These are phyloP conservation scores for Phaeosphaeriaceae sp. DNA, from an alignment of 2,329 filamentous ascomycete genomes.

Conservation along the genomic window DNA sequence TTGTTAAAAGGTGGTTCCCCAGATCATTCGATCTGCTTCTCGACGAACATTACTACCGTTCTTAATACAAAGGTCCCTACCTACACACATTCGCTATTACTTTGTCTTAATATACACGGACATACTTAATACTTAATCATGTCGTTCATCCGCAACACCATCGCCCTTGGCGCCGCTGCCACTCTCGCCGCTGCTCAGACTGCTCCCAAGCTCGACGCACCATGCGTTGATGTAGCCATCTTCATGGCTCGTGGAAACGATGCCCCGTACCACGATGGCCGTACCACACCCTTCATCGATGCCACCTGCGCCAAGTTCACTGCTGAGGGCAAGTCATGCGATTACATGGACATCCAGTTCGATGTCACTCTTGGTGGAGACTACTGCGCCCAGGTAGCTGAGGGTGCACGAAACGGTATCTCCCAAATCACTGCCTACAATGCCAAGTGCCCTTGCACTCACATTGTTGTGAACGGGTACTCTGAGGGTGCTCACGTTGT, in stretches of 20 bases:
- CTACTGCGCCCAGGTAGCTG: slow-evolving; percentile 26
- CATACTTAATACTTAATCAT: slow-evolving; percentile 3
- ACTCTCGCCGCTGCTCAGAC: slow-evolving; percentile 16
- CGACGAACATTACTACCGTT: slow-evolving; percentile 1
- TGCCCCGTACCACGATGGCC: slow-evolving; percentile 29
- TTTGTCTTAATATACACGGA: not conserved
- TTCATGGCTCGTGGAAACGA: slow-evolving; percentile 34
- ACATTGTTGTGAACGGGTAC: slow-evolving; percentile 67
- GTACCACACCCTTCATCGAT: slow-evolving; percentile 27
- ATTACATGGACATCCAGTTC: slow-evolving; percentile 31
- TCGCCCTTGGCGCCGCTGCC: slow-evolving; percentile 4
- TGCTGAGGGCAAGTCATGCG: slow-evolving; percentile 29
- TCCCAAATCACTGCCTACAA: slow-evolving; percentile 62
- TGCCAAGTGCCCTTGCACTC: slow-evolving; percentile 60
- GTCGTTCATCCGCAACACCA: slow-evolving; percentile 4
- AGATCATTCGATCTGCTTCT: not conserved
- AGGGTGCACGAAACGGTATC: slow-evolving; percentile 28
- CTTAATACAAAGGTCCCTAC: not conserved
- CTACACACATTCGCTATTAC: not conserved
- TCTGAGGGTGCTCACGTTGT: slow-evolving; percentile 67
- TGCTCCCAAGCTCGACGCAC: slow-evolving; percentile 35
- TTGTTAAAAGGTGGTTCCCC: not conserved
- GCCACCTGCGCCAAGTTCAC: slow-evolving; percentile 29
- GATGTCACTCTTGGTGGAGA: slow-evolving; percentile 19
- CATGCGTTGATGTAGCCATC: slow-evolving; percentile 29